A percentile compares a stretch with the other conserved stretches of the same genome.
Conservation (phyloP, 495 filamentous ascomycete genomes). For the Penicillium goetzii region DNA sequence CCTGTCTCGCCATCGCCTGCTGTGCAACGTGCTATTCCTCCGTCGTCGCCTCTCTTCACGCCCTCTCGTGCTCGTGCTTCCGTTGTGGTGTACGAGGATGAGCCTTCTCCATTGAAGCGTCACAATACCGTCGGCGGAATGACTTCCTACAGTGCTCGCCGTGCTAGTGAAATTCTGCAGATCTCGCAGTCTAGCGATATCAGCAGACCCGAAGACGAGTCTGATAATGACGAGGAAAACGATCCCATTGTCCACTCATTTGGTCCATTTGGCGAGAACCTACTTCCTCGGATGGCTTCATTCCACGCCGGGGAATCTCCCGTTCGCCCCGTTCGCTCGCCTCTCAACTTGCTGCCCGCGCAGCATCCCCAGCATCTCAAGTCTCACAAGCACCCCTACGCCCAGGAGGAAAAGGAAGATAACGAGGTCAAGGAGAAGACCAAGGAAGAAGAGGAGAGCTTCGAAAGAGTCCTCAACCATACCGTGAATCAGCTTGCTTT, state of each 20-base stretch:
- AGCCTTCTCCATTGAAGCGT: constrained; percentile 46
- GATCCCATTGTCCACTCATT: constrained; percentile 90
- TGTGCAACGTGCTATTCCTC: constrained; percentile 44
- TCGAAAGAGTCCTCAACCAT: constrained; percentile 66
- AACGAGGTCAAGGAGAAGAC: constrained; percentile 37
- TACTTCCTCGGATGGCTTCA: constrained; percentile 76
- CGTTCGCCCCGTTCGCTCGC: constrained; percentile 41
- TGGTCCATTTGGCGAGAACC: constrained; percentile 81
- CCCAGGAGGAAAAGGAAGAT: constrained; percentile 31
- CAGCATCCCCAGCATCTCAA: constrained; percentile 44
- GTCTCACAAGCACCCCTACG: constrained; percentile 41
- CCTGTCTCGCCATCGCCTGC: constrained; percentile 78
- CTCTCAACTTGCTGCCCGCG: constrained; percentile 34
- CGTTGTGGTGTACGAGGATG: constrained; percentile 68
- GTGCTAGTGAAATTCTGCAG: constrained; percentile 38
- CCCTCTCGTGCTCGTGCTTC: constrained; percentile 48
- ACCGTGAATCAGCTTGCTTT: constrained; percentile 95
- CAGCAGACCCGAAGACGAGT: constrained; percentile 61
- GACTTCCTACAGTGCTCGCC: constrained; percentile 30
- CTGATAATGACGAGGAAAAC: constrained; percentile 88
- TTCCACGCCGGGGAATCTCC: constrained; percentile 65
- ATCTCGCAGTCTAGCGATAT: constrained; percentile 60
- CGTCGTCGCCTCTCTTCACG: constrained; percentile 48
- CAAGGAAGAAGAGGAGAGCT: constrained; percentile 39
- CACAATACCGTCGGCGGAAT: constrained; percentile 33